phyloP scores from a whole-genome alignment of 805 yeast genomes.

The Schwanniomyces vanrijiae region DNA sequence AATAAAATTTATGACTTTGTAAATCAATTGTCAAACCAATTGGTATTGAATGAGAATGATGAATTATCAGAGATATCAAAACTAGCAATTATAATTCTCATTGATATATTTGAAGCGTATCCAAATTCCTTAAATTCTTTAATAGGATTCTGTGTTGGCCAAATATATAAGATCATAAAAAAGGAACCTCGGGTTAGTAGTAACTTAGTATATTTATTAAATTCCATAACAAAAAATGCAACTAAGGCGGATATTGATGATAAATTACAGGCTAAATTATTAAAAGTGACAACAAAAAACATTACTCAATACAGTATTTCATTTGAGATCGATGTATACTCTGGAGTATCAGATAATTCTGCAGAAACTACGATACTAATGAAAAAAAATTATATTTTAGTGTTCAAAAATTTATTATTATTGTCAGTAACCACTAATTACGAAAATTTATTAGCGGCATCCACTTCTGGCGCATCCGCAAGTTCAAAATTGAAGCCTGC shows the following conservation, averaged over 20 bases:
- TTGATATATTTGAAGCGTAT: slow-evolving; percentile 36
- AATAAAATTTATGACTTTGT: slow-evolving; percentile 38
- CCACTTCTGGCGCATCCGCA: slow-evolving; percentile 33
- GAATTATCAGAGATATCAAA: slow-evolving; percentile 16
- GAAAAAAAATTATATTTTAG: slow-evolving; percentile 32
- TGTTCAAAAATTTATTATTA: slow-evolving; percentile 30
- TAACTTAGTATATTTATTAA: slow-evolving; percentile 30
- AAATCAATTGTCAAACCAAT: slow-evolving; percentile 30
- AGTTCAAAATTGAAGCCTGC: slow-evolving; percentile 45
- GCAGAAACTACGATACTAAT: slow-evolving; percentile 19
- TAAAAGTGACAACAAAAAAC: slow-evolving; percentile 30
- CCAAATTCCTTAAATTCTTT: slow-evolving; percentile 39
- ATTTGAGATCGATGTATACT: slow-evolving; percentile 13
- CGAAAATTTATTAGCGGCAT: slow-evolving; percentile 34
- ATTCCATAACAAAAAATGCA: slow-evolving; percentile 32
- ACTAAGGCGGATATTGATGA: slow-evolving; percentile 41
- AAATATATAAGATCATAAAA: slow-evolving; percentile 39
- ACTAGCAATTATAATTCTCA: slow-evolving; percentile 30
- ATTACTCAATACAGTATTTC: slow-evolving; percentile 19
- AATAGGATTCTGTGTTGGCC: slow-evolving; percentile 31
- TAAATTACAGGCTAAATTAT: slow-evolving; percentile 34
- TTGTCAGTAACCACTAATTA: slow-evolving; percentile 36
- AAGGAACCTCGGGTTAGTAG: slow-evolving; percentile 26
- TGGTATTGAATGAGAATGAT: slow-evolving; percentile 17
- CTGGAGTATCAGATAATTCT: slow-evolving; percentile 12